Percentiles rank a stretch among this genome's conserved stretches.
Evolutionary conservation across 306 rosid genomes (phyloP).

Genomic region (Lagenaria siceraria): DNA sequence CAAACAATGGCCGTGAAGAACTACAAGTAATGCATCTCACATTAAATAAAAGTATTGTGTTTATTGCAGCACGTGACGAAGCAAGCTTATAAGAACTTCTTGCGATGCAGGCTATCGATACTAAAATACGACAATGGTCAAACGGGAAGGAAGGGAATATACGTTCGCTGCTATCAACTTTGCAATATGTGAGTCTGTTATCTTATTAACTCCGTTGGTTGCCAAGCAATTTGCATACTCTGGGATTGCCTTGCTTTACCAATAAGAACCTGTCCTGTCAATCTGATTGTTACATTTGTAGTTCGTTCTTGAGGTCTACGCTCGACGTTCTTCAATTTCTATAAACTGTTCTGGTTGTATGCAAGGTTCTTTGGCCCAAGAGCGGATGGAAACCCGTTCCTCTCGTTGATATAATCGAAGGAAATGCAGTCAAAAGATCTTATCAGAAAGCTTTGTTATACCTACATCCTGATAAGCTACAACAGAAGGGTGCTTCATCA

Average conservation of each 20-base stretch:
- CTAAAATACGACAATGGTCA: conserved; percentile 72
- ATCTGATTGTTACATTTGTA: neutral
- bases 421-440: conserved; percentile 77
- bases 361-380: conserved; percentile 82
- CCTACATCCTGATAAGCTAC: conserved; percentile 95
- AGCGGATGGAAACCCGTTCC: conserved; percentile 95
- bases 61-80: neutral
- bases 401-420: conserved; percentile 86
- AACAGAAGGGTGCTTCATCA: conserved; percentile 80
- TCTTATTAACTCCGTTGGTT: neutral
- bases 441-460: conserved; percentile 88
- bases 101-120: conserved; percentile 48
- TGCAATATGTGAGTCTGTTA: conserved; percentile 56
- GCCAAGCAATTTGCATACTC: neutral
- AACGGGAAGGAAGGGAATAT: conserved; percentile 85
- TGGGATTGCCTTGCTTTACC: neutral
- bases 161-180: conserved; percentile 79
- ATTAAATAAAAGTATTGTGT: neutral
- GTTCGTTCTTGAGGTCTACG: neutral
- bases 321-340: neutral
- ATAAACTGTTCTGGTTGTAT: conserved; percentile 8
- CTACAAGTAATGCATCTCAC: conserved; percentile 32
- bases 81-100: conserved; percentile 3
- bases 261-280: neutral
- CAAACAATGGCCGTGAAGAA: conserved; percentile 29